A percentile compares a stretch with the other conserved stretches of the same genome.
Conservation (phyloP, 805 yeast species). For the Komagataella mondaviorum region DNA sequence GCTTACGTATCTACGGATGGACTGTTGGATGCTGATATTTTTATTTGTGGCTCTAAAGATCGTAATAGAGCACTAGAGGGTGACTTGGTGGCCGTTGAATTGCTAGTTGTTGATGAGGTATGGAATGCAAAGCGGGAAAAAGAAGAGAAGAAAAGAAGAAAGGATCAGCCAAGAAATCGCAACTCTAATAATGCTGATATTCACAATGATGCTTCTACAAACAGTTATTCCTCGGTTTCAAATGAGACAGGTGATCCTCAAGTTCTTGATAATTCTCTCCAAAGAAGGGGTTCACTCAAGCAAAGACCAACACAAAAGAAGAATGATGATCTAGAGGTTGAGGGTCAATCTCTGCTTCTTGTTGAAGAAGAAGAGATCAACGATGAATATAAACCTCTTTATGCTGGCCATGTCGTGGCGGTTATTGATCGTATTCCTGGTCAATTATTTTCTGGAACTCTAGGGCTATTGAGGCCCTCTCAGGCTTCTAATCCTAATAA, state of each 20-base stretch:
- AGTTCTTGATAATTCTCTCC: constrained; percentile 21
- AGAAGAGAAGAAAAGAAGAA: constrained; percentile 91
- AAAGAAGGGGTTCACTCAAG: constrained; percentile 80
- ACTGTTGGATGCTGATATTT: constrained; percentile 88
- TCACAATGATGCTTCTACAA: constrained; percentile 68
- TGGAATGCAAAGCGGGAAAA: constrained; percentile 95
- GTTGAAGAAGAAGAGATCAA: constrained; percentile 94
- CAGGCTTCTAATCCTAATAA: constrained; percentile 76
- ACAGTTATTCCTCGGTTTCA: constrained; percentile 16
- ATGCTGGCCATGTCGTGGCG: constrained; percentile 98
- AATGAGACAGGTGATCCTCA: constrained; percentile 12
- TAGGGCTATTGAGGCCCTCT: constrained; percentile 90
- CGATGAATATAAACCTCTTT: constrained; percentile 85
- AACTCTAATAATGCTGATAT: constrained; percentile 39
- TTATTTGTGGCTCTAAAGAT: constrained; percentile 96
- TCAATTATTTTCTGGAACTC: constrained; percentile 86
- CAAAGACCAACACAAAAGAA: constrained; percentile 96
- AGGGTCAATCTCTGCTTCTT: constrained; percentile 83
- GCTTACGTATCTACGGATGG: constrained; percentile 98
- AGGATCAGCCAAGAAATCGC: constrained; percentile 22
- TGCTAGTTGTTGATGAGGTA: constrained; percentile 90
- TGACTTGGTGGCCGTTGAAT: constrained; percentile 90
- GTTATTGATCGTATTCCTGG: constrained; percentile 97
- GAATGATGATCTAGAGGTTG: constrained; percentile 97
- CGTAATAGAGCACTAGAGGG: constrained; percentile 96